These are phyloP conservation scores for Alternaria burnsii DNA, from an alignment of 2,329 filamentous ascomycete genomes.

Conservation along the genomic window DNA sequence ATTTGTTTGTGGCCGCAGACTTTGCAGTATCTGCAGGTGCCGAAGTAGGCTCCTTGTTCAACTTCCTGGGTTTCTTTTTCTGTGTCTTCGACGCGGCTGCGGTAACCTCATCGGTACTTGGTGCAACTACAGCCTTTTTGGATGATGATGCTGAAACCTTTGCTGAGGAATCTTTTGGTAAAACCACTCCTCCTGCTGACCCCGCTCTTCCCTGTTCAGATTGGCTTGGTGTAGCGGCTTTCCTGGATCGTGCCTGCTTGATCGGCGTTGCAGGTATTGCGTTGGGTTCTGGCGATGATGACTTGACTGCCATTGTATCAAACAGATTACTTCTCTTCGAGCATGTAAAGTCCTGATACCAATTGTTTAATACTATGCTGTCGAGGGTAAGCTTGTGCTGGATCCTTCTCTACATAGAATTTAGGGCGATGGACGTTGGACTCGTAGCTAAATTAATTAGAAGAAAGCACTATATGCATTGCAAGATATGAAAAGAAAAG, in stretches of 20 bases:
- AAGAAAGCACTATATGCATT: background rate
- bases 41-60: conserved; percentile 42
- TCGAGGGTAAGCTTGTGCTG: background rate
- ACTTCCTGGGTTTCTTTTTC: conserved; percentile 41
- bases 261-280: conserved; percentile 23
- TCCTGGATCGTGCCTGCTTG: conserved; percentile 38
- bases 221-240: conserved; percentile 18
- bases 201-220: conserved; percentile 31
- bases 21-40: conserved; percentile 6
- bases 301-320: conserved; percentile 34
- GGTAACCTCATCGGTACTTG: conserved; percentile 15
- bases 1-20: background rate
- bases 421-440: background rate
- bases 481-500: background rate
- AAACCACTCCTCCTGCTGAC: conserved; percentile 41
- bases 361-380: background rate
- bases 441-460: background rate
- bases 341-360: background rate
- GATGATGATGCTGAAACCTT: conserved; percentile 16
- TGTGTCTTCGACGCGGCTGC: conserved; percentile 2
- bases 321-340: background rate
- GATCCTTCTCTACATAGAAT: background rate
- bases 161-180: conserved; percentile 17
- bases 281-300: conserved; percentile 37
- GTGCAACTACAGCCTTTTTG: conserved; percentile 8